phyloP scores from a whole-genome alignment of 108 stramenopile species.

The Skeletonema potamos region DNA sequence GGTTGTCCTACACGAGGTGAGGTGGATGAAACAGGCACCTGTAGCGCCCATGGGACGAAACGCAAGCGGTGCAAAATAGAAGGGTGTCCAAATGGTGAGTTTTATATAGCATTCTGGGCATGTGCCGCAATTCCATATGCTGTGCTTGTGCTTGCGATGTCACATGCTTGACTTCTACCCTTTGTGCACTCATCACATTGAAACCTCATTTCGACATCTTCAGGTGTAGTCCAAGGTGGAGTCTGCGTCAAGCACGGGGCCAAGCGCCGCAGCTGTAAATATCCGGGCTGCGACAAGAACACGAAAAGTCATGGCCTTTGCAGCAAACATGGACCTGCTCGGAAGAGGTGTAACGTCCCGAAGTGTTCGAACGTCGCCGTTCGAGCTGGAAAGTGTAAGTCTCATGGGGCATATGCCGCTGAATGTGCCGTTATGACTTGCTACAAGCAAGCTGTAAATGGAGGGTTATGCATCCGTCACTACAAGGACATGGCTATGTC shows the following conservation, averaged over 20 bases:
- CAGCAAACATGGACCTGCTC: slow-evolving; percentile 1
- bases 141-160: too few relatives aligned
- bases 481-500: background rate
- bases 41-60: background rate
- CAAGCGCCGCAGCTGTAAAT: slow-evolving; percentile 17
- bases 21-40: background rate
- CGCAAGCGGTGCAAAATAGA: background rate
- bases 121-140: too few relatives aligned
- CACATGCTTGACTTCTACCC: too few relatives aligned
- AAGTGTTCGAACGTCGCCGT: slow-evolving; percentile 22
- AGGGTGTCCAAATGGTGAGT: background rate
- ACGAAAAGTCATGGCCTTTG: background rate
- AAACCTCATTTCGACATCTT: background rate
- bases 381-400: slow-evolving; percentile 21
- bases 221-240: slow-evolving; percentile 24
- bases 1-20: background rate
- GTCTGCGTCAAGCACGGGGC: slow-evolving; percentile 26
- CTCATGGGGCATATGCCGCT: slow-evolving; percentile 17
- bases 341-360: slow-evolving; percentile 14
- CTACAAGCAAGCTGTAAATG: background rate
- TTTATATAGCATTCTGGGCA: too few relatives aligned
- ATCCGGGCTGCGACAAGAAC: slow-evolving; percentile 14
- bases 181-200: background rate
- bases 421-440: background rate
- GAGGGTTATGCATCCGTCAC: slow-evolving; percentile 4